Evolutionary conservation across 495 filamentous ascomycete species (phyloP).

Genomic region (Penicillium goetzii): DNA sequence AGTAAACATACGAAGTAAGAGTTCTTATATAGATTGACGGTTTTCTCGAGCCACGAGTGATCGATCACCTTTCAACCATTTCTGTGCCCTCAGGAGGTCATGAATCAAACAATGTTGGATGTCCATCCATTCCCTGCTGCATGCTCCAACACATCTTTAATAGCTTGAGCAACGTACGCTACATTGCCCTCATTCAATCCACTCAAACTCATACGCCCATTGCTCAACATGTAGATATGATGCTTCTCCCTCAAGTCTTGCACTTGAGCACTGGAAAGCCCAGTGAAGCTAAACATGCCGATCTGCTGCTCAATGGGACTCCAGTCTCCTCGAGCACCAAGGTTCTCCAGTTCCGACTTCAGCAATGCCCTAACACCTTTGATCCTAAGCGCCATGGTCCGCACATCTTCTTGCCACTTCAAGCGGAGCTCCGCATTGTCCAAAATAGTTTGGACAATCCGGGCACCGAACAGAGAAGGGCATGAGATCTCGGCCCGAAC

Average conservation of each 20-base stretch:
- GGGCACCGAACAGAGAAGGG: too few species aligned
- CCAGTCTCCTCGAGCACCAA: too few species aligned
- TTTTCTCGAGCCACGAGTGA: neutral
- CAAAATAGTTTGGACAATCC: too few species aligned
- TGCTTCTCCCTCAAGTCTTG: slow-evolving; percentile 26
- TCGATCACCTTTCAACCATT: too few species aligned
- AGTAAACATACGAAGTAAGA: neutral
- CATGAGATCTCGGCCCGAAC: too few species aligned
- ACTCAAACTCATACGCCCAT: slow-evolving; percentile 27
- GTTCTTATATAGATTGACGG: neutral
- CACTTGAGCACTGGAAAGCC: slow-evolving; percentile 30
- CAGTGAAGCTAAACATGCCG: slow-evolving; percentile 36
- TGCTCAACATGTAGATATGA: slow-evolving; percentile 36
- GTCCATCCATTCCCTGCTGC: neutral
- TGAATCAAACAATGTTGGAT: neutral
- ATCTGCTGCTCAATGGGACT: too few species aligned
- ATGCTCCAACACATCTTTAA: slow-evolving; percentile 12
- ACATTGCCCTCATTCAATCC: slow-evolving; percentile 43
- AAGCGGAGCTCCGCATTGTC: too few species aligned
- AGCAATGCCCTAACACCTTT: too few species aligned
- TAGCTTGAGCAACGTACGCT: slow-evolving; percentile 31
- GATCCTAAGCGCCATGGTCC: too few species aligned
- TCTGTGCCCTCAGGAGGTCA: too few species aligned
- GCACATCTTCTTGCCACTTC: too few species aligned
- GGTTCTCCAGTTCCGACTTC: too few species aligned